Conservation (phyloP, 2,329 filamentous ascomycete species). For the Tolypocladium amazonense region DNA sequence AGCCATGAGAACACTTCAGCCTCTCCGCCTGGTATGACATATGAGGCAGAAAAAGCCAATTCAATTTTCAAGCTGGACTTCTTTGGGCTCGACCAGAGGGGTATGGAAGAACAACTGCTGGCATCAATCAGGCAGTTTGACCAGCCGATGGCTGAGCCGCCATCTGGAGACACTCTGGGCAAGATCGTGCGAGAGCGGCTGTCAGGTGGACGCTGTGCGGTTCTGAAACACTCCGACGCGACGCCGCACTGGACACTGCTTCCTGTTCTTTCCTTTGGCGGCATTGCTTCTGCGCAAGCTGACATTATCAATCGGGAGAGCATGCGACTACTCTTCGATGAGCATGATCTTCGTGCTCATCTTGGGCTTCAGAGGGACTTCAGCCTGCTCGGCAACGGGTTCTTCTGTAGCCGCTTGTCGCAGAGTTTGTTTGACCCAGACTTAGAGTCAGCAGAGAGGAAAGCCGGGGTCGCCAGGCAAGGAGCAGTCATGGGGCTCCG, state of each 20-base stretch:
- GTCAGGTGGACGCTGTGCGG: constrained; percentile 14
- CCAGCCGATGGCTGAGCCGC: constrained; percentile 17
- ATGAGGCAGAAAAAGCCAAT: constrained; percentile 3
- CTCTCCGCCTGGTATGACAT: background rate
- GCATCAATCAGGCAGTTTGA: constrained; percentile 37
- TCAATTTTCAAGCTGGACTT: constrained; percentile 23
- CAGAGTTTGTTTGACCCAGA: constrained; percentile 79
- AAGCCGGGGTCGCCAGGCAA: constrained; percentile 55
- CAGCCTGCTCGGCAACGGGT: constrained; percentile 73
- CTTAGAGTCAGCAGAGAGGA: constrained; percentile 66
- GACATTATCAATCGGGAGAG: constrained; percentile 68
- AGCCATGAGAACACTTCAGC: constrained; percentile 1
- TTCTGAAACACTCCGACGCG: constrained; percentile 18
- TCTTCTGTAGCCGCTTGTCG: constrained; percentile 70
- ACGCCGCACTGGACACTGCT: constrained; percentile 47
- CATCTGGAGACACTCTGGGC: constrained; percentile 24
- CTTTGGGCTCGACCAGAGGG: constrained; percentile 35
- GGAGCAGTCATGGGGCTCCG: constrained; percentile 72
- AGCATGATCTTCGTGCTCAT: constrained; percentile 62
- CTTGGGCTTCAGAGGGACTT: constrained; percentile 68
- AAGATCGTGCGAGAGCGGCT: constrained; percentile 29
- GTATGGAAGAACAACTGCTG: constrained; percentile 36
- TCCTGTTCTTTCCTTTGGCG: constrained; percentile 64
- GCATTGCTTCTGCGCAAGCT: constrained; percentile 64
- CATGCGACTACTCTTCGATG: constrained; percentile 62